phyloP scores from a whole-genome alignment of 805 yeast species.

The Ogataea allantospora region DNA sequence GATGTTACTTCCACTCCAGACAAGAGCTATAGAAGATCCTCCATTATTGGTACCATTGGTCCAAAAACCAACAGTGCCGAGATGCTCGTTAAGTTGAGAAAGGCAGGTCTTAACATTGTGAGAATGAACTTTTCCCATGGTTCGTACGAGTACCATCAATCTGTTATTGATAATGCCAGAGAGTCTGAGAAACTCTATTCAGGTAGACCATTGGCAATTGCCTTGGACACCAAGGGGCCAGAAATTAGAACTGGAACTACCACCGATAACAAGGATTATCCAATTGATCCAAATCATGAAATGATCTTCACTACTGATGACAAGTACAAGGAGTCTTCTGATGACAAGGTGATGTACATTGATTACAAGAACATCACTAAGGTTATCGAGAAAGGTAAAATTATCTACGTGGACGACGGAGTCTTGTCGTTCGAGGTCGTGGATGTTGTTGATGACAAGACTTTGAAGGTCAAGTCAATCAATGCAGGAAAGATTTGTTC shows the following conservation, averaged over 20 bases:
- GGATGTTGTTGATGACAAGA: slow-evolving; percentile 74
- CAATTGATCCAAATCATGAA: slow-evolving; percentile 82
- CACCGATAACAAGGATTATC: slow-evolving; percentile 70
- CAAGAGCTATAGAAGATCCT: slow-evolving; percentile 82
- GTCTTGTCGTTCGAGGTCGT: slow-evolving; percentile 91
- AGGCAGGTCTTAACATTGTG: slow-evolving; percentile 96
- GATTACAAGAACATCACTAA: slow-evolving; percentile 97
- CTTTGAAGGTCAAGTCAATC: slow-evolving; percentile 82
- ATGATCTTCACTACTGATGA: slow-evolving; percentile 94
- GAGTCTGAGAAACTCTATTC: slow-evolving; percentile 85
- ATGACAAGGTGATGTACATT: slow-evolving; percentile 79
- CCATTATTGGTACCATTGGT: slow-evolving; percentile 98
- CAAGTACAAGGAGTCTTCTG: slow-evolving; percentile 64
- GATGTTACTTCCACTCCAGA: slow-evolving; percentile 74
- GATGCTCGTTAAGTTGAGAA: slow-evolving; percentile 79
- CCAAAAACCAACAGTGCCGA: slow-evolving; percentile 95
- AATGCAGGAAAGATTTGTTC: slow-evolving; percentile 95
- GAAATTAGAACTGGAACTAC: slow-evolving; percentile 99
- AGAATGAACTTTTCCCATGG: slow-evolving; percentile 99
- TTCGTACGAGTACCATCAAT: slow-evolving; percentile 94
- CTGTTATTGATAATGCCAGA: slow-evolving; percentile 94
- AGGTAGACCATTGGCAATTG: slow-evolving; percentile 98
- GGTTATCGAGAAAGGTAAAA: slow-evolving; percentile 83
- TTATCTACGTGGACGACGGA: slow-evolving; percentile 97
- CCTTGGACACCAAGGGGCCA: slow-evolving; percentile 98